Evolutionary conservation across 192 early-diverging fungal genomes (phyloP).

Genomic region (Gaertneriomyces semiglobifer): DNA sequence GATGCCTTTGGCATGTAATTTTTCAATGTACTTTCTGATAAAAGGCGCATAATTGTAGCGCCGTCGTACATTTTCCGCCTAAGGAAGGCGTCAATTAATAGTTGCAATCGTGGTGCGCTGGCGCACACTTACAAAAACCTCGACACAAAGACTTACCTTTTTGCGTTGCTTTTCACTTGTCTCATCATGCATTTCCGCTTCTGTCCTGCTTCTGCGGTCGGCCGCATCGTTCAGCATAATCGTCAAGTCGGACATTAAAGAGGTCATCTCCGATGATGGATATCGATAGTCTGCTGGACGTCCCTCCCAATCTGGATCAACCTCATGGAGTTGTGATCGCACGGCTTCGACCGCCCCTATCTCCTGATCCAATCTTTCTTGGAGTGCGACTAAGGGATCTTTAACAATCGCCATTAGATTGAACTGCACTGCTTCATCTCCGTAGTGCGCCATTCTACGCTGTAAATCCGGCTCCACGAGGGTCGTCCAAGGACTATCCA

Average conservation of each 20-base stretch:
- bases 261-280: too few relatives aligned
- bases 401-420: slow-evolving; percentile 27
- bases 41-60: slow-evolving; percentile 26
- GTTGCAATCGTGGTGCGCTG: neutral
- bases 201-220: neutral
- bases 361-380: neutral
- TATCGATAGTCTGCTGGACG: too few relatives aligned
- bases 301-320: too few relatives aligned
- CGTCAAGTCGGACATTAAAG: too few relatives aligned
- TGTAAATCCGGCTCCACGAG: slow-evolving; percentile 13
- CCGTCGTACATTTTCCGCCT: slow-evolving; percentile 26
- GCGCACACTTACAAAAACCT: too few relatives aligned
- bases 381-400: slow-evolving; percentile 6
- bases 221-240: too few relatives aligned
- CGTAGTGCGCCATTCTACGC: slow-evolving; percentile 20
- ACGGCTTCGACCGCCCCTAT: neutral
- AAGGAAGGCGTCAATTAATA: neutral
- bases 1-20: slow-evolving; percentile 6
- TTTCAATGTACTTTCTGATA: slow-evolving; percentile 12
- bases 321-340: too few relatives aligned
- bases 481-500: slow-evolving; percentile 4
- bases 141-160: neutral
- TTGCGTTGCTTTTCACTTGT: neutral
- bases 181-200: neutral
- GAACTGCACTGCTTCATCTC: slow-evolving; percentile 22